Evolutionary conservation across 1,284 basidiomycete species (phyloP).

Genomic region (Microbotryomycetes sp.): DNA sequence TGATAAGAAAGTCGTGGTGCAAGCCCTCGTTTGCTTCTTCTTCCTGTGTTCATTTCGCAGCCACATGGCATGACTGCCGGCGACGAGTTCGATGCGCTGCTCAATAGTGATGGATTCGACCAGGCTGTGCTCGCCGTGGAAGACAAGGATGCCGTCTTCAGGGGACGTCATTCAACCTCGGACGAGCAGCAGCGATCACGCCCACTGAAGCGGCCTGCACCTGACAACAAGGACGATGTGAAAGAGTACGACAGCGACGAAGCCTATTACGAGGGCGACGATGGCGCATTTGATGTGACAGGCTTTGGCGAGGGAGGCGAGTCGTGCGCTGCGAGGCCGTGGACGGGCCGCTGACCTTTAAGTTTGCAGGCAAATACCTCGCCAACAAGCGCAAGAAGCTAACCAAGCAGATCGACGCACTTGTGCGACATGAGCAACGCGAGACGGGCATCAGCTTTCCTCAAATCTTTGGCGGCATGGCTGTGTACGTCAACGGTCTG

Average conservation of each 20-base stretch:
- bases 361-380: constrained; percentile 64
- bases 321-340: not conserved
- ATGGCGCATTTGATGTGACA: not conserved
- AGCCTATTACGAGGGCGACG: not conserved
- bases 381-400: constrained; percentile 79
- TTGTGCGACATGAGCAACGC: not conserved
- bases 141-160: not conserved
- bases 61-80: constrained; percentile 64
- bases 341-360: not conserved
- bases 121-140: not conserved
- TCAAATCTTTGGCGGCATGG: constrained; percentile 62
- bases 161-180: not conserved
- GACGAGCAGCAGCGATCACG: not conserved
- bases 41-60: too few relatives aligned
- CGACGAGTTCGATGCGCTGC: constrained; percentile 37
- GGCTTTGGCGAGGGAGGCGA: not conserved
- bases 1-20: too few relatives aligned
- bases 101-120: not conserved
- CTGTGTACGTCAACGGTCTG: constrained; percentile 58
- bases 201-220: too few relatives aligned
- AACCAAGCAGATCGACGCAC: constrained; percentile 15
- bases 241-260: not conserved
- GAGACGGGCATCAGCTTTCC: constrained; percentile 28
- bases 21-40: too few relatives aligned
- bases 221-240: not conserved